Evolutionary conservation across 768 basidiomycete species (phyloP), one percentile per base, ranked within the genome.

Genomic region (Podaxis sp.): DNA sequence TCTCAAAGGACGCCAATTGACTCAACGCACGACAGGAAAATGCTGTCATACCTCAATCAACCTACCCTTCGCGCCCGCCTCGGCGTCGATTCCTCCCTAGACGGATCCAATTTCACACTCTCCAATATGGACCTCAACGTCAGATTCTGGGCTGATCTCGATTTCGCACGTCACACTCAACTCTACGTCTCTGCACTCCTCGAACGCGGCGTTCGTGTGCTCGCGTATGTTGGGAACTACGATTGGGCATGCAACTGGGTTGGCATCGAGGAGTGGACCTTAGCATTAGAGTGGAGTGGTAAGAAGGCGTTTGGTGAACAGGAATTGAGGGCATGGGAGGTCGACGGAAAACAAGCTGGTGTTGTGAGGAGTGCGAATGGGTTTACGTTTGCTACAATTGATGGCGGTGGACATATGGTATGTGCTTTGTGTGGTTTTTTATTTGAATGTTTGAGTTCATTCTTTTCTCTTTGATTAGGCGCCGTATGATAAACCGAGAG

Each of bases 381-480:
- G 19, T 73, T 93, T 61, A 89, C 87, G 40, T 90, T 87, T 70
- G 84, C 82, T 15, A 89, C 85, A 0, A 74, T 90, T 40, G 73
- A 80, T 51, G 87, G 81, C 3, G 91, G 89, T 30, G 90, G 90
- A n/a, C 90, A 92, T 75, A 88, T 86, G 84, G 83, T 84, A 69
- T 65, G 80, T 75, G 15, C 19, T 19, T 46, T 64, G 28, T 9
- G 33, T 39, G 46, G 13, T 28, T n/a, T 48, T 22, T 52, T 28
- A 5, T 15, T n/a, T 52, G n/a, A 24, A 44, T 9, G 8, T 17
- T 24, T n/a, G 28, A 24, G 11, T 28, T 46, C 8, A 22, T 33
- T 33, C 30, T 36, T 12, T 22, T 28, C 42, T 26, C 6, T 52
- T 57, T 7, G 15, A 66, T 33, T 33, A 85, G 75, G 85, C 84